Percentiles rank a stretch among this genome's conserved stretches.
These are phyloP conservation scores for Talaromyces pinophilus DNA, from an alignment of 2,329 filamentous ascomycete genomes.

Conservation along the genomic window DNA sequence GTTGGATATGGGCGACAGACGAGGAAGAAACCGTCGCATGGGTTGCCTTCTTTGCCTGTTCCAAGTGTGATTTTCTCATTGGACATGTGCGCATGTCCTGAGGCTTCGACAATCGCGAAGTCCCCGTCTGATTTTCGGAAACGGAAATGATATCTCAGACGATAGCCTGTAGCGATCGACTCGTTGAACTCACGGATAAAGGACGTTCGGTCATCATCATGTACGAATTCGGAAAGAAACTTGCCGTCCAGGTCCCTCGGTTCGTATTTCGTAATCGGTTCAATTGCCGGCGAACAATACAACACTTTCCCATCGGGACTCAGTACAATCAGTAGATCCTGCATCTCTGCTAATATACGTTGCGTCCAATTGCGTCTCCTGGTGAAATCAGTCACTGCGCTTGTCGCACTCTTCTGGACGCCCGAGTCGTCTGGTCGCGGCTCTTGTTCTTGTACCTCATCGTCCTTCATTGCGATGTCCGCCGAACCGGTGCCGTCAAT, in stretches of 20 bases:
- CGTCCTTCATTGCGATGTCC: constrained; percentile 11
- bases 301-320: constrained; percentile 80
- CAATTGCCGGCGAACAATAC: constrained; percentile 80
- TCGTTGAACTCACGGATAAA: constrained; percentile 89
- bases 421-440: constrained; percentile 4
- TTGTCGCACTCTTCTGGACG: constrained; percentile 31
- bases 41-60: constrained; percentile 64
- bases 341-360: constrained; percentile 83
- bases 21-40: constrained; percentile 89
- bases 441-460: constrained; percentile 14
- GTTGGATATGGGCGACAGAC: constrained; percentile 89
- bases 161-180: constrained; percentile 77
- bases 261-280: constrained; percentile 72
- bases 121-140: constrained; percentile 72
- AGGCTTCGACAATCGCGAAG: constrained; percentile 83
- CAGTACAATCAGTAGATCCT: constrained; percentile 84
- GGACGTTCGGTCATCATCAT: constrained; percentile 78
- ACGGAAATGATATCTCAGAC: constrained; percentile 82
- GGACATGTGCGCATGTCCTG: constrained; percentile 86
- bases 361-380: constrained; percentile 79
- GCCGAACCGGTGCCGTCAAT: constrained; percentile 6
- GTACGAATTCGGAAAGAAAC: constrained; percentile 79
- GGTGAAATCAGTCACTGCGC: constrained; percentile 65
- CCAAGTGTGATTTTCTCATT: constrained; percentile 63
- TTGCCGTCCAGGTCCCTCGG: constrained; percentile 69